phyloP scores from a whole-genome alignment of 306 rosid species.

The Sesbania bispinosa region DNA sequence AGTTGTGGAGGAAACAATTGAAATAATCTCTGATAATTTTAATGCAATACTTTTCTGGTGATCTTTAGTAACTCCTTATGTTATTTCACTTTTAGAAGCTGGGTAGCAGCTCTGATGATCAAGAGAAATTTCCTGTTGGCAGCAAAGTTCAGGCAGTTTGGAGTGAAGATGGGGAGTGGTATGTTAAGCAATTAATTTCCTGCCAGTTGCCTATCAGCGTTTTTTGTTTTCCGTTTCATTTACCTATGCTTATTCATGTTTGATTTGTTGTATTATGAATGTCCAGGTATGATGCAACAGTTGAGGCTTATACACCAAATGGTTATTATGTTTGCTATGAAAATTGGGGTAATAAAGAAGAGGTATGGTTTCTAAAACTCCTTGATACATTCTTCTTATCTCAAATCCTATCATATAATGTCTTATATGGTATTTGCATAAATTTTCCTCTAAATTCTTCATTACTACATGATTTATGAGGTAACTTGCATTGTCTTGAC shows the following conservation, averaged over 20 bases:
- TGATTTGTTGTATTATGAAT: constrained; percentile 40
- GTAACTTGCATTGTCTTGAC: not conserved
- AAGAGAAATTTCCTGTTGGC: constrained; percentile 61
- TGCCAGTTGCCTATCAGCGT: constrained; percentile 3
- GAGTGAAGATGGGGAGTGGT: constrained; percentile 99
- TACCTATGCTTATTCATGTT: constrained; percentile 19
- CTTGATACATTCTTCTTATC: not conserved
- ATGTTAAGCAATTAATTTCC: constrained; percentile 23
- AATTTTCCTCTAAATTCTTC: not conserved
- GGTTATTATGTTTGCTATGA: constrained; percentile 77
- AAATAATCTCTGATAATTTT: constrained; percentile 17
- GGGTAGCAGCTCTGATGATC: constrained; percentile 49
- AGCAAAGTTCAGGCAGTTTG: constrained; percentile 85
- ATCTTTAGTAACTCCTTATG: not conserved
- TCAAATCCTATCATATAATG: not conserved
- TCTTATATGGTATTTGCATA: not conserved
- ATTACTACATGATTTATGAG: not conserved
- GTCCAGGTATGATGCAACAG: constrained; percentile 82
- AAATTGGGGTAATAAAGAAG: constrained; percentile 94
- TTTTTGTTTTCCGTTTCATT: constrained; percentile 9
- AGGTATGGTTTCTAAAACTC: constrained; percentile 51
- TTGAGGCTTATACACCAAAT: constrained; percentile 69
- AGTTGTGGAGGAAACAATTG: not conserved
- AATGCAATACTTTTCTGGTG: not conserved
- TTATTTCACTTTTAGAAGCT: constrained; percentile 44